Evolutionary conservation across 257 asterid genomes (phyloP).

Genomic region (Lavandula angustifolia): DNA sequence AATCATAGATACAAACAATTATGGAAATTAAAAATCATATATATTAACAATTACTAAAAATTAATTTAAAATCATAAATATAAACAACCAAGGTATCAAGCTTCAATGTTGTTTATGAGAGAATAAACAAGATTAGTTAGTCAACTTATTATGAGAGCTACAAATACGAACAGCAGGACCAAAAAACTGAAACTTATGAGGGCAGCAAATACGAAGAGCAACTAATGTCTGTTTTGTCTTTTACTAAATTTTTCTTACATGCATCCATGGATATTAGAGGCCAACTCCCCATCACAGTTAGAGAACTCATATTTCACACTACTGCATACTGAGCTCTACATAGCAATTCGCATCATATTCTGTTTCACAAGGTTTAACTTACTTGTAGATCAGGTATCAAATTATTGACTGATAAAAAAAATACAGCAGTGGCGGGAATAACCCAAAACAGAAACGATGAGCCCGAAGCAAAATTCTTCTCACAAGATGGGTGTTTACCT

Average conservation of each 20-base stretch:
- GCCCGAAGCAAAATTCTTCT: too few relatives aligned
- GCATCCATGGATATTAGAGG: conserved; percentile 8
- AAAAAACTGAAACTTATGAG: conserved; percentile 25
- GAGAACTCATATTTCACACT: conserved; percentile 1
- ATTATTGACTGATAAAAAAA: too few relatives aligned
- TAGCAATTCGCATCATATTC: neutral
- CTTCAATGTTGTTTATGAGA: conserved; percentile 81
- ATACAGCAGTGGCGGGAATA: too few relatives aligned
- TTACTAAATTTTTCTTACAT: conserved; percentile 17
- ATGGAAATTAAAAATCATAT: too few relatives aligned
- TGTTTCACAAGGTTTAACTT: neutral
- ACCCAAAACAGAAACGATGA: too few relatives aligned
- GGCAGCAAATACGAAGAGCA: too few relatives aligned
- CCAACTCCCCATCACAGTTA: conserved; percentile 3
- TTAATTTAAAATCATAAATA: too few relatives aligned
- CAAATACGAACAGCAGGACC: conserved; percentile 18
- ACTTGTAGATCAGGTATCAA: neutral
- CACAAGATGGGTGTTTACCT: too few relatives aligned
- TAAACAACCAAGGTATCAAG: conserved; percentile 89
- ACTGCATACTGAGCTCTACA: neutral
- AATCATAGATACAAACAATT: too few relatives aligned
- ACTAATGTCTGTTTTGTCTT: neutral
- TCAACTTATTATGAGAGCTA: conserved; percentile 16
- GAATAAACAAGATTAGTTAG: conserved; percentile 25
- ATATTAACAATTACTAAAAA: too few relatives aligned